phyloP scores from a whole-genome alignment of 148 eudicot genomes.

The Amaranthus hypochondriacus region DNA sequence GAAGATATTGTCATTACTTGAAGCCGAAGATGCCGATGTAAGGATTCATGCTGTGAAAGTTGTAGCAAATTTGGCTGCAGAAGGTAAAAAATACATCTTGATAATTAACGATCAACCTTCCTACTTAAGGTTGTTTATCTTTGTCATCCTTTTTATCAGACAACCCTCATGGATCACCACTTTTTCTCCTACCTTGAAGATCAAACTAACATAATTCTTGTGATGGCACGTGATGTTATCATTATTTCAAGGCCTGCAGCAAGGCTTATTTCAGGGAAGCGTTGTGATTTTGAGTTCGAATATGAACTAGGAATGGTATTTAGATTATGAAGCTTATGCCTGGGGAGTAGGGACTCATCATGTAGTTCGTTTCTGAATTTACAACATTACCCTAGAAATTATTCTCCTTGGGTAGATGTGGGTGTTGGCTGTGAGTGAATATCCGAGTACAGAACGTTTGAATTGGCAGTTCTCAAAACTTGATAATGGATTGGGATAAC shows the following conservation, averaged over 20 bases:
- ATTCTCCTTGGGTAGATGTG: too few species aligned
- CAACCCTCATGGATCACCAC: background rate
- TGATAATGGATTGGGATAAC: too few species aligned
- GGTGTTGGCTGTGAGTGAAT: too few species aligned
- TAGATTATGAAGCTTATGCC: too few species aligned
- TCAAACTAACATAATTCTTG: background rate
- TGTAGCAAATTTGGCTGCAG: conserved; percentile 87
- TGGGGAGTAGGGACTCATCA: too few species aligned
- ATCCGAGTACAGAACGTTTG: too few species aligned
- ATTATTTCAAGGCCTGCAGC: background rate
- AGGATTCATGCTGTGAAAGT: conserved; percentile 86
- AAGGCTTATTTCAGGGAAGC: background rate
- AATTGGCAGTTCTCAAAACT: too few species aligned
- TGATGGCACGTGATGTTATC: background rate
- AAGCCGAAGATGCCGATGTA: conserved; percentile 79
- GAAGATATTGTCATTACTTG: conserved; percentile 78
- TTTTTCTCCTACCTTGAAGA: background rate
- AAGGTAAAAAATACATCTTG: conserved; percentile 42
- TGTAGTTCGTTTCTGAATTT: background rate
- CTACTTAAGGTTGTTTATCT: background rate
- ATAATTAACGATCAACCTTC: background rate
- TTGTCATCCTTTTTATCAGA: background rate
- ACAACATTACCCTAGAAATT: background rate
- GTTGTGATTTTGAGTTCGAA: background rate
- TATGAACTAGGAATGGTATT: too few species aligned